These are phyloP conservation scores for Xylaria flabelliformis DNA, from an alignment of 495 filamentous ascomycete genomes.

Conservation along the genomic window DNA sequence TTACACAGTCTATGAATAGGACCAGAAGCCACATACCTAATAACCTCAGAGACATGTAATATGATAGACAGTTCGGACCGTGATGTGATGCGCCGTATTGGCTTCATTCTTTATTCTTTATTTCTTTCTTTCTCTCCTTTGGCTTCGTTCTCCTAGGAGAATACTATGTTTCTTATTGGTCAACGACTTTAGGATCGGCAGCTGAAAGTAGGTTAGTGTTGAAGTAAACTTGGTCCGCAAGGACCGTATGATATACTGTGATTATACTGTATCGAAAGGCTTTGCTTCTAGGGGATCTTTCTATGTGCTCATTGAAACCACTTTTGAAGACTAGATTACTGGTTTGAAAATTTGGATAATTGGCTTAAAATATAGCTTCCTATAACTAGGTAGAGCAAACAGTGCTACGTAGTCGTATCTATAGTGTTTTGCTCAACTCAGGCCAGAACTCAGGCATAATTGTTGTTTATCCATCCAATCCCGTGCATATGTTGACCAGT, in stretches of 20 bases:
- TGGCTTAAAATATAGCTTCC: background rate
- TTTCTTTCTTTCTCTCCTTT: background rate
- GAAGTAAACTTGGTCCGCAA: background rate
- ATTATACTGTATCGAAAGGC: background rate
- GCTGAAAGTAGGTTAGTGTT: conserved; percentile 4
- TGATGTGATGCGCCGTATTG: background rate
- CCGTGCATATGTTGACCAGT: background rate
- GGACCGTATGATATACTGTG: background rate
- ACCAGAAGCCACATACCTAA: background rate
- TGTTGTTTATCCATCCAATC: background rate
- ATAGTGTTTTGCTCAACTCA: background rate
- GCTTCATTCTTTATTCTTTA: background rate
- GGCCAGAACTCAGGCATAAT: background rate
- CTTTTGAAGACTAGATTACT: background rate
- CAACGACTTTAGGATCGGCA: background rate
- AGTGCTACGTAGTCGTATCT: background rate
- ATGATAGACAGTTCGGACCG: background rate
- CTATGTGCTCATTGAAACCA: background rate
- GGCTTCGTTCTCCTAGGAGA: background rate
- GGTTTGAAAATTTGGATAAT: background rate
- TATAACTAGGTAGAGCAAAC: background rate
- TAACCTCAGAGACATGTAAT: background rate
- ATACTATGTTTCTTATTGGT: conserved; percentile 6
- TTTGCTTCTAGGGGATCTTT: background rate
- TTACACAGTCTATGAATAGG: background rate